Conservation (phyloP, 805 yeast species). For the Suhomyces canberraensis region DNA sequence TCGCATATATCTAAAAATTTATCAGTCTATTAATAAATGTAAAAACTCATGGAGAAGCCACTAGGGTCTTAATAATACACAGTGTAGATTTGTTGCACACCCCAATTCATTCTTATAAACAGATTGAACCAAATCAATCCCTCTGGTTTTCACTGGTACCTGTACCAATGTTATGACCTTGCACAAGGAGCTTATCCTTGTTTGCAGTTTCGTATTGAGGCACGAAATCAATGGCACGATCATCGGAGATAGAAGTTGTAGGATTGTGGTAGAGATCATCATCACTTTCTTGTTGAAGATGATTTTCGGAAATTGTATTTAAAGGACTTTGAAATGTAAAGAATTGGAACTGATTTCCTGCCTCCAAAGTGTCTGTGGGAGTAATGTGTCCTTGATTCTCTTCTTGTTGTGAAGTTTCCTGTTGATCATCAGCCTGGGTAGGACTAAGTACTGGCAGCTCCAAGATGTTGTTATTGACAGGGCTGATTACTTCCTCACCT, state of each 20-base stretch:
- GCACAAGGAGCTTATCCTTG: slow-evolving; percentile 19
- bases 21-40: no score
- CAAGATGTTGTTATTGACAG: slow-evolving; percentile 5
- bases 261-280: slow-evolving; percentile 17
- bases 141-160: slow-evolving; percentile 6
- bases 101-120: no score
- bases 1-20: no score
- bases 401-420: neutral
- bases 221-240: slow-evolving; percentile 27
- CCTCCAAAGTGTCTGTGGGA: neutral
- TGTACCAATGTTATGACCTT: slow-evolving; percentile 4
- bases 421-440: neutral
- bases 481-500: slow-evolving; percentile 17
- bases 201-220: slow-evolving; percentile 31
- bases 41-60: no score
- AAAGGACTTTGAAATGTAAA: slow-evolving; percentile 9
- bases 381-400: neutral
- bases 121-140: no score
- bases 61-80: no score
- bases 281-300: slow-evolving; percentile 6
- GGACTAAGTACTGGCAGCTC: slow-evolving; percentile 6
- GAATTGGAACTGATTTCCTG: slow-evolving; percentile 7
- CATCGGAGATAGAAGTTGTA: slow-evolving; percentile 6
- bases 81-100: no score
- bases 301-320: slow-evolving; percentile 5